Evolutionary conservation across 169 alveolate species (phyloP).

Genomic region (Plasmodium gonderi): DNA sequence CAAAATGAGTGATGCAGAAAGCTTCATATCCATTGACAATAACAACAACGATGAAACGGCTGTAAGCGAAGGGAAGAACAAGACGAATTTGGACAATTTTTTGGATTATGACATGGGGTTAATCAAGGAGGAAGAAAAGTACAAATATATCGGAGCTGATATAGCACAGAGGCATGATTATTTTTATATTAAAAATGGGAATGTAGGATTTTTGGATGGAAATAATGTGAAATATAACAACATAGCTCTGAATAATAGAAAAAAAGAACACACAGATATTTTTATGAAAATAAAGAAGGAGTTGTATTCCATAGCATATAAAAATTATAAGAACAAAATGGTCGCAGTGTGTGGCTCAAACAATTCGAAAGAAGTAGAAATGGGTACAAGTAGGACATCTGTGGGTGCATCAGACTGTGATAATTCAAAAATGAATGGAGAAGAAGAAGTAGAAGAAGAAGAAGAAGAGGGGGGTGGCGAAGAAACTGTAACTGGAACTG

Average conservation of each 20-base stretch:
- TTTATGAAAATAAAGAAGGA: constrained; percentile 34
- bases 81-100: constrained; percentile 24
- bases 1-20: constrained; percentile 51
- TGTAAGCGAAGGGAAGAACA: background rate
- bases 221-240: constrained; percentile 1
- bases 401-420: too few relatives aligned
- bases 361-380: too few relatives aligned
- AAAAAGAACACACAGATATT: constrained; percentile 21
- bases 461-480: too few relatives aligned
- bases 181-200: constrained; percentile 6
- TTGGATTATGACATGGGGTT: constrained; percentile 39
- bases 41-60: background rate
- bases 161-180: constrained; percentile 19
- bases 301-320: constrained; percentile 29
- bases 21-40: constrained; percentile 31
- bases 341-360: background rate
- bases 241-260: background rate
- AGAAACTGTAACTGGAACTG: background rate
- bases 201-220: background rate
- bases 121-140: constrained; percentile 17
- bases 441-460: background rate
- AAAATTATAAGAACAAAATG: constrained; percentile 7
- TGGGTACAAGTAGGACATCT: too few relatives aligned
- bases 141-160: constrained; percentile 32
- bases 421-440: background rate